These are phyloP conservation scores for Trichoderma guizhouense DNA, from an alignment of 2,329 filamentous ascomycete genomes.

Conservation along the genomic window DNA sequence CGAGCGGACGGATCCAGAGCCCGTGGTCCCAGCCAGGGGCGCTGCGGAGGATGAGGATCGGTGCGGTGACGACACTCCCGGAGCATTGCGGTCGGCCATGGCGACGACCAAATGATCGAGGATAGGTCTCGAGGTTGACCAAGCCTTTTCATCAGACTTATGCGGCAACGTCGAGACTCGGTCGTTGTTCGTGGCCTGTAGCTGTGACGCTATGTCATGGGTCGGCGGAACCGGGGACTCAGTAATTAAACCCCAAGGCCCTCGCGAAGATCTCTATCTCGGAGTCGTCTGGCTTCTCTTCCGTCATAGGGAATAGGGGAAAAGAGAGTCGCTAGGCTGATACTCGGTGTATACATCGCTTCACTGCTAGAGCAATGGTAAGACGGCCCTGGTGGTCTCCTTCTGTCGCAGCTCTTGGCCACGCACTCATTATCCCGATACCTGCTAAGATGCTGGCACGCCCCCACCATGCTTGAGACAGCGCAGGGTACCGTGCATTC, in stretches of 20 bases:
- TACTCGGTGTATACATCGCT: constrained; percentile 8
- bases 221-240: neutral
- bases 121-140: constrained; percentile 28
- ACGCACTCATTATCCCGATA: constrained; percentile 9
- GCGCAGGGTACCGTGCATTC: neutral
- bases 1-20: constrained; percentile 42
- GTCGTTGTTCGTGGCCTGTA: constrained; percentile 4
- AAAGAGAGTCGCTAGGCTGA: constrained; percentile 10
- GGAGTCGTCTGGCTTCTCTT: constrained; percentile 9
- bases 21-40: constrained; percentile 41
- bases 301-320: constrained; percentile 17
- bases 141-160: constrained; percentile 33
- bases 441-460: neutral
- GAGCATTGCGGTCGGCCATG: constrained; percentile 36
- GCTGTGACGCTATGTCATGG: neutral
- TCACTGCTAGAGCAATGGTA: neutral
- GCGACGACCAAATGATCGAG: constrained; percentile 34
- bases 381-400: constrained; percentile 6
- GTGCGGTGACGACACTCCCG: constrained; percentile 33
- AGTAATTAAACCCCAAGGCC: constrained; percentile 10
- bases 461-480: constrained; percentile 8
- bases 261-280: constrained; percentile 12
- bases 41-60: constrained; percentile 47
- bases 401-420: constrained; percentile 13
- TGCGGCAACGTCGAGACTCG: constrained; percentile 5